Conservation (phyloP, 768 basidiomycete genomes). For the Tephrocybe sp. region DNA sequence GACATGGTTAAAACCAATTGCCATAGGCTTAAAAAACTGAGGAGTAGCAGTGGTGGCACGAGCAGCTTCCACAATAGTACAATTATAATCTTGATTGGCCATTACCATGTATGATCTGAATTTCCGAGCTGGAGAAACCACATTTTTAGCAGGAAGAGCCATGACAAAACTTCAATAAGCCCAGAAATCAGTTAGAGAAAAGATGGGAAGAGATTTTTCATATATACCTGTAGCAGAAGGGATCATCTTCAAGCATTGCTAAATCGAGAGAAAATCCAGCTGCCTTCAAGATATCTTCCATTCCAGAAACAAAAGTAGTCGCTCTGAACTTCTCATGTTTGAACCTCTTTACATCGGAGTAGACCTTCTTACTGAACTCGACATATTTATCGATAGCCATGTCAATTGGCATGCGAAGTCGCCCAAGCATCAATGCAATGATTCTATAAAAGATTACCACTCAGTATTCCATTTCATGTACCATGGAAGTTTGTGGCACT, state of each 20-base stretch:
- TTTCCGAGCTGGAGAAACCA: neutral
- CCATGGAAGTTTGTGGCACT: neutral
- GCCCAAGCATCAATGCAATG: conserved; percentile 1
- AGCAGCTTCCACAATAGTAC: too few relatives aligned
- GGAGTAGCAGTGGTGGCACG: neutral
- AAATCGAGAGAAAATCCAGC: neutral
- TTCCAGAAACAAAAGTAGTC: too few relatives aligned
- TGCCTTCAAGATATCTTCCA: neutral
- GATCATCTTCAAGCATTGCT: neutral
- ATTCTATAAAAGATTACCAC: neutral
- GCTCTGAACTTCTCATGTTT: neutral
- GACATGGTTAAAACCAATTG: neutral
- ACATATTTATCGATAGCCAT: neutral
- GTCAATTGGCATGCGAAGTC: neutral
- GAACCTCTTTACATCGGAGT: neutral
- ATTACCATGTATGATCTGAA: neutral
- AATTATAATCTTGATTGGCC: neutral
- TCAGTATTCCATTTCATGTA: neutral
- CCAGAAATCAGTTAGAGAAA: too few relatives aligned
- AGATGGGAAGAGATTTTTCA: neutral
- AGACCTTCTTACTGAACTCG: neutral
- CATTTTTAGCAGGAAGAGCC: neutral
- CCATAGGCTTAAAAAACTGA: neutral
- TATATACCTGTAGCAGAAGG: neutral
- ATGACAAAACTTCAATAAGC: too few relatives aligned